Evolutionary conservation across 495 filamentous ascomycete species (phyloP), one percentile per base, ranked within the genome.

Genomic region (Aspergillus cavernicola): DNA sequence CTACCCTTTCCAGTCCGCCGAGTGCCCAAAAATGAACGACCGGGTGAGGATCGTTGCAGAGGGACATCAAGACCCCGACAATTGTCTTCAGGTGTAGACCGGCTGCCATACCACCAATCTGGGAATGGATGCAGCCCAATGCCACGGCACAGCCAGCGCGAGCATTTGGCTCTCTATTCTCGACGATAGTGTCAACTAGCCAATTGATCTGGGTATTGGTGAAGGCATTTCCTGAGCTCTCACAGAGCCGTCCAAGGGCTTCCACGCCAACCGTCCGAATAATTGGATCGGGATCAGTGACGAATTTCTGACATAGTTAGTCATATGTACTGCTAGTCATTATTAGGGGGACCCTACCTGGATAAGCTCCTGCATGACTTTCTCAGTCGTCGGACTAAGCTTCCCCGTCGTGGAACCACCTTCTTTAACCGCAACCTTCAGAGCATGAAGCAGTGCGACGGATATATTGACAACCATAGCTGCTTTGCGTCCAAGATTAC

Each of bases 41-140:
- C 0, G 93, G 92, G 57, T 97, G 92, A n/a, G 93, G 89, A 63
- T 99, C 93, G 59, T 88, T 95, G 68, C 90, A 89, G 6, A 99
- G 73, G 18, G 92, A 97, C 88, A 97, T 92, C 18, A 99, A 69
- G 29, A 99, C 90, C 15, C 90, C 88, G 31, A 95, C 82, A 44
- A 99, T 97, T 7, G 89, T 95, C 71, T 97, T 97, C 12, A 99
- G 74, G 66, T 99, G 93, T 60, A 90, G 87, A n/a, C 91, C 90
- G 45, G 93, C 93, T 51, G 95, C 95, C 92, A 99, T 97, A 57
- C 93, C 93, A 50, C 93, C 93, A 26, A 97, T 88, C 65, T 96
- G 89, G 2, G 90, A 85, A 67, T 97, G 93, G 38, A 97, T 97
- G 56, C 85, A 89, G 12, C 92, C 93, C 50, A 99, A 73, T 29